Evolutionary conservation across 176 grass and related monocot genomes (phyloP).

Genomic region (Poa annua): DNA sequence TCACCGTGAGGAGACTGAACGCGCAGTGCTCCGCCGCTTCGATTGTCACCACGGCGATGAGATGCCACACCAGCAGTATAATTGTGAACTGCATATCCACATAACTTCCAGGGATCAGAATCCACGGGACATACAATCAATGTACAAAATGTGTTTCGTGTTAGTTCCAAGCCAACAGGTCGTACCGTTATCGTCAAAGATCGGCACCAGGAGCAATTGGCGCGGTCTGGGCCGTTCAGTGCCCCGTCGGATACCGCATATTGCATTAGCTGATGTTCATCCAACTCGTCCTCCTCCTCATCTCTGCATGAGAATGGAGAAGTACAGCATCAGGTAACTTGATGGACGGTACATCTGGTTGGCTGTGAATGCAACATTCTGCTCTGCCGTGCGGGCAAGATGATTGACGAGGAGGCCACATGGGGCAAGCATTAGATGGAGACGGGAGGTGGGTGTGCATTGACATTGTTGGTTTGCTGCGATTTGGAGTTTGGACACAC

Average conservation of each 20-base stretch:
- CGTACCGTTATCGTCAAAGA: conserved; percentile 58
- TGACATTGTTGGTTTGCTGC: conserved; percentile 12
- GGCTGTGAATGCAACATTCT: not conserved
- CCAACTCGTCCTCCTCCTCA: conserved; percentile 42
- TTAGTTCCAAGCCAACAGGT: not conserved
- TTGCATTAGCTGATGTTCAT: conserved; percentile 37
- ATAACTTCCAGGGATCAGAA: conserved; percentile 23
- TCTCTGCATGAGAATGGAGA: conserved; percentile 52
- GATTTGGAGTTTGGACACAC: conserved; percentile 40
- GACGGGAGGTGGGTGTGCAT: conserved; percentile 20
- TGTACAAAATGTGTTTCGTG: not conserved
- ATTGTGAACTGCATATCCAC: conserved; percentile 58
- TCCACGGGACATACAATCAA: not conserved
- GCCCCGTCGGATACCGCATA: not conserved
- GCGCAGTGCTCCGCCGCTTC: conserved; percentile 48
- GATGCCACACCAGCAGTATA: conserved; percentile 64
- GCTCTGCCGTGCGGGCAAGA: conserved; percentile 14
- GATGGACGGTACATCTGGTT: not conserved
- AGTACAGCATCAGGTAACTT: not conserved
- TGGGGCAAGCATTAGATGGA: conserved; percentile 24
- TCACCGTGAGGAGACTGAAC: conserved; percentile 58
- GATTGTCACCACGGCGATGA: conserved; percentile 53
- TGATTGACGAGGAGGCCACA: not conserved
- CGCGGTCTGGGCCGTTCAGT: conserved; percentile 31
- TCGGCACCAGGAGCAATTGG: conserved; percentile 50